phyloP scores from a whole-genome alignment of 768 basidiomycete genomes.

The Tylopilus rubrobrunneus region DNA sequence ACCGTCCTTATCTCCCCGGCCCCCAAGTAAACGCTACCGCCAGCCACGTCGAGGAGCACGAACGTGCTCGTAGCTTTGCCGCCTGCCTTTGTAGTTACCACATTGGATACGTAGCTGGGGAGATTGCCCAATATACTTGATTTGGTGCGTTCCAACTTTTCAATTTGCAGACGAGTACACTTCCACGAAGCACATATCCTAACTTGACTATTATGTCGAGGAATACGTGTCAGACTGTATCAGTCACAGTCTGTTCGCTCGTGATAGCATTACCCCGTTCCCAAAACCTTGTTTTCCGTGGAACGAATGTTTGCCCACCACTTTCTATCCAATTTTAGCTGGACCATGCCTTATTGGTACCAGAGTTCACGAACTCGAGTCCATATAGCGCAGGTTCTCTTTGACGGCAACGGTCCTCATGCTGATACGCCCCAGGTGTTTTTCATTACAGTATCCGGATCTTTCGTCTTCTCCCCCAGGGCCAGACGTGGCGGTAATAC shows the following conservation, averaged over 20 bases:
- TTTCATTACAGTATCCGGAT: conserved; percentile 2
- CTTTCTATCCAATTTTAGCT: neutral
- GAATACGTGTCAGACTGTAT: neutral
- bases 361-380: neutral
- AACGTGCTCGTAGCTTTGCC: neutral
- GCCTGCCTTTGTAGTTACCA: neutral
- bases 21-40: neutral
- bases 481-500: neutral
- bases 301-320: neutral
- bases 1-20: neutral
- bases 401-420: neutral
- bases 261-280: neutral
- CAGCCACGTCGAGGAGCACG: neutral
- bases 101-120: neutral
- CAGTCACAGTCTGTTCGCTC: neutral
- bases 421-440: neutral
- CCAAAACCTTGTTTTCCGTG: neutral
- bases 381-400: neutral
- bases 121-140: neutral
- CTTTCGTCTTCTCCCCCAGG: neutral
- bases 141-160: neutral
- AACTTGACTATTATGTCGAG: neutral
- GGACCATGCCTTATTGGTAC: neutral
- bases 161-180: neutral
- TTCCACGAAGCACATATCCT: neutral